These are phyloP conservation scores for Penicillium psychrofluorescens DNA, from an alignment of 495 filamentous ascomycete species.

Conservation along the genomic window DNA sequence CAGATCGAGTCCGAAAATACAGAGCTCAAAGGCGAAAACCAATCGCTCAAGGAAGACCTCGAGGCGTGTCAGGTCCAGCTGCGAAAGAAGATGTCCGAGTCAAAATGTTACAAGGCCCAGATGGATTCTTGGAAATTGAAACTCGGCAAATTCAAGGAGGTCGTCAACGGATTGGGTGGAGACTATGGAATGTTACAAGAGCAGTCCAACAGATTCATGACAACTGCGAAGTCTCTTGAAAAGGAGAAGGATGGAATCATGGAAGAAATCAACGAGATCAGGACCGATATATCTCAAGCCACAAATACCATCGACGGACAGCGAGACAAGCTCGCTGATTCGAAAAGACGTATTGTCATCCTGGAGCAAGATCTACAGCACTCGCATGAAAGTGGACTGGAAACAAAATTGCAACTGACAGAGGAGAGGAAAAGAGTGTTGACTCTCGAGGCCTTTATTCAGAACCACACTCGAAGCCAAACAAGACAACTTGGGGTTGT, in stretches of 20 bases:
- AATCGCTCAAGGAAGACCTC: slow-evolving; percentile 13
- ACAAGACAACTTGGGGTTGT: slow-evolving; percentile 15
- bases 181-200: slow-evolving; percentile 24
- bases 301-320: slow-evolving; percentile 9
- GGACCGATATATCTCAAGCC: slow-evolving; percentile 9
- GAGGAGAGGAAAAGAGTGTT: slow-evolving; percentile 22
- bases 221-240: slow-evolving; percentile 7
- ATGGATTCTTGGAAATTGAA: slow-evolving; percentile 28
- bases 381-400: slow-evolving; percentile 8
- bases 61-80: slow-evolving; percentile 7
- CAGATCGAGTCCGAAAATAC: slow-evolving; percentile 19
- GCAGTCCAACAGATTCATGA: slow-evolving; percentile 18
- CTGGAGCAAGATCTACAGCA: slow-evolving; percentile 15
- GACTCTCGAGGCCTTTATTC: slow-evolving; percentile 27
- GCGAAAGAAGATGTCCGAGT: slow-evolving; percentile 10
- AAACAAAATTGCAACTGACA: slow-evolving; percentile 11
- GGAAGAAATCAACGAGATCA: slow-evolving; percentile 15
- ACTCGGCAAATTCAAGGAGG: slow-evolving; percentile 22
- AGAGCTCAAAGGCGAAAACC: slow-evolving; percentile 20
- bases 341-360: slow-evolving; percentile 3
- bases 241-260: slow-evolving; percentile 21
- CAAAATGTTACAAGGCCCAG: slow-evolving; percentile 10
- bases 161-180: slow-evolving; percentile 28
- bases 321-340: slow-evolving; percentile 7
- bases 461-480: slow-evolving; percentile 20